A percentile compares a stretch with the other conserved stretches of the same genome.
Conservation (phyloP, 2,329 filamentous ascomycete genomes). For the Cladosporium velox region DNA sequence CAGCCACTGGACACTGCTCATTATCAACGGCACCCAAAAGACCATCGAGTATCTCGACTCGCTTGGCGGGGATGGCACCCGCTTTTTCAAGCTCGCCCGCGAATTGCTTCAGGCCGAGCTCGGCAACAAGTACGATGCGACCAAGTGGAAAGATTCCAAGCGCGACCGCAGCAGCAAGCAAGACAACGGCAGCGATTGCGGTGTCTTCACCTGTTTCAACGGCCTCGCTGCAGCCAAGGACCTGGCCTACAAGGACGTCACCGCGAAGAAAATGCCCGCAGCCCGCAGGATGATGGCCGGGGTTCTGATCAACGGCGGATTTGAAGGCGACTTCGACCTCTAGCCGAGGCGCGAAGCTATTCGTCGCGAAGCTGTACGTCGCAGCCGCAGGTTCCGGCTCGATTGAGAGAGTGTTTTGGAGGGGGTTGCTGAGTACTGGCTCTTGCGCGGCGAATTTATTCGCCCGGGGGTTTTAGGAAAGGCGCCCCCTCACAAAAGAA, state of each 20-base stretch:
- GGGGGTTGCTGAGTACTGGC: neutral
- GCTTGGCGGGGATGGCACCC: conserved; percentile 49
- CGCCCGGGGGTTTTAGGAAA: neutral
- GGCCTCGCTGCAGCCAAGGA: conserved; percentile 61
- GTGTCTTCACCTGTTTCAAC: conserved; percentile 76
- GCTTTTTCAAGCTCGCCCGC: conserved; percentile 35
- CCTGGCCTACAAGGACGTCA: conserved; percentile 49
- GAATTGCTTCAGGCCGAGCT: conserved; percentile 63
- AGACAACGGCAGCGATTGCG: conserved; percentile 71
- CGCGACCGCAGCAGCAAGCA: conserved; percentile 58
- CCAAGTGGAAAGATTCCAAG: conserved; percentile 60
- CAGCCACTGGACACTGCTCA: conserved; percentile 71
- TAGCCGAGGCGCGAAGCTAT: neutral
- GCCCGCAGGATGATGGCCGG: conserved; percentile 59
- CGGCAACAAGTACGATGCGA: conserved; percentile 54
- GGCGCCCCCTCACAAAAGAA: neutral
- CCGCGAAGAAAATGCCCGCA: conserved; percentile 28
- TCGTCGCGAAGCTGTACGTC: neutral
- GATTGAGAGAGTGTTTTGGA: neutral
- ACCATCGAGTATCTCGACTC: conserved; percentile 72
- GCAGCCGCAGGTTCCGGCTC: neutral
- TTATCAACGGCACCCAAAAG: conserved; percentile 62
- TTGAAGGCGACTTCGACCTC: conserved; percentile 38
- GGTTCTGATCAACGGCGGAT: conserved; percentile 67
- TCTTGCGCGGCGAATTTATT: neutral